A percentile compares a stretch with the other conserved stretches of the same genome.
Conservation (phyloP, 495 filamentous ascomycete species). For the Stereocaulon alpinum region DNA sequence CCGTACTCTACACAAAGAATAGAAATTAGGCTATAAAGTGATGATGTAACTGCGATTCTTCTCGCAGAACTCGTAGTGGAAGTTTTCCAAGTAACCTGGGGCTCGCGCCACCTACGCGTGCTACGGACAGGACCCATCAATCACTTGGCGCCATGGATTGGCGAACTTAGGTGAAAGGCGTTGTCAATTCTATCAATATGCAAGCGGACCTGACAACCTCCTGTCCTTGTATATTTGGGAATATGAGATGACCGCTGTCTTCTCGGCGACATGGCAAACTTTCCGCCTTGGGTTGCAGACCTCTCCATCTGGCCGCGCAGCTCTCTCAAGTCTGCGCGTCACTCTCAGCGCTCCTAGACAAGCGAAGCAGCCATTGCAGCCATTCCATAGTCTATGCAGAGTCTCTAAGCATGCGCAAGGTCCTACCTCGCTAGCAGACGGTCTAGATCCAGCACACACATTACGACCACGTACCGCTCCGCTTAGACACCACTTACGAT, state of each 20-base stretch:
- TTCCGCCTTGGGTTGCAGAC: conserved; percentile 35
- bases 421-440: neutral
- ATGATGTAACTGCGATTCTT: too few species aligned
- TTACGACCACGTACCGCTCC: too few species aligned
- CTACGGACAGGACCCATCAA: too few species aligned
- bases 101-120: too few species aligned
- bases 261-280: conserved; percentile 37
- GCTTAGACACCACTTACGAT: neutral
- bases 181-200: too few species aligned
- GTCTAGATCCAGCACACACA: neutral
- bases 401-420: neutral
- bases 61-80: too few species aligned
- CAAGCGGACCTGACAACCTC: too few species aligned
- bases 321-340: neutral
- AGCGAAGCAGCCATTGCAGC: neutral
- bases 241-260: conserved; percentile 40
- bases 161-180: too few species aligned
- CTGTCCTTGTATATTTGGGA: neutral
- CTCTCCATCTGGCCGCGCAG: neutral
- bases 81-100: too few species aligned
- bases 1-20: too few species aligned
- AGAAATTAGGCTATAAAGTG: too few species aligned
- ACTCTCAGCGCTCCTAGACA: neutral
- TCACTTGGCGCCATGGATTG: too few species aligned
- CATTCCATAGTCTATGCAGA: neutral